Evolutionary conservation across 208 protist genomes (phyloP).

Genomic region (Trypanosoma rangeli): DNA sequence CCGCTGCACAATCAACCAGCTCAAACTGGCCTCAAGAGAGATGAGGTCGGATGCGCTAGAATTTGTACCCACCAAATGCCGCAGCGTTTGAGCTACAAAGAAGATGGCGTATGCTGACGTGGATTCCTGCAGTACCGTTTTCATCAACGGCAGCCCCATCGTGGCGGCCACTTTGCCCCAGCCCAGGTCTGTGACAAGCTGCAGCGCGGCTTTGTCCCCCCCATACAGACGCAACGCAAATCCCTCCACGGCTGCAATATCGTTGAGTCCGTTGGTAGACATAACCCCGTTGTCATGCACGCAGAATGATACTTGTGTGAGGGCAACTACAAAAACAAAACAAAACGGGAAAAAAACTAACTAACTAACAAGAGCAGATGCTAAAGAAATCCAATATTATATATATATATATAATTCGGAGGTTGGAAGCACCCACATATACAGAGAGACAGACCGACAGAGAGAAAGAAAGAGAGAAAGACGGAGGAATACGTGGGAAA

Average conservation of each 20-base stretch:
- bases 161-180: slow-evolving; percentile 27
- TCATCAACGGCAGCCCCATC: slow-evolving; percentile 33
- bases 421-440: background rate
- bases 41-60: slow-evolving; percentile 23
- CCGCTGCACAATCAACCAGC: slow-evolving; percentile 25
- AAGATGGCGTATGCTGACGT: slow-evolving; percentile 48
- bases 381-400: too few species aligned
- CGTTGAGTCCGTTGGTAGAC: slow-evolving; percentile 13
- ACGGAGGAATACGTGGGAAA: background rate
- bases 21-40: slow-evolving; percentile 23
- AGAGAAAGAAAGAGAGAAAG: slow-evolving; percentile 10
- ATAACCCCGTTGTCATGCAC: too few species aligned
- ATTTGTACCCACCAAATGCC: slow-evolving; percentile 39
- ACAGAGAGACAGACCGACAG: slow-evolving; percentile 13
- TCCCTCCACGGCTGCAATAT: slow-evolving; percentile 26
- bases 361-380: too few species aligned
- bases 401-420: too few species aligned
- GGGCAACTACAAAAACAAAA: too few species aligned
- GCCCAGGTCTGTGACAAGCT: slow-evolving; percentile 28
- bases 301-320: too few species aligned
- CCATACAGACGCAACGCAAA: slow-evolving; percentile 31
- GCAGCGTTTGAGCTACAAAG: slow-evolving; percentile 47
- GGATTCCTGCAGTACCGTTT: slow-evolving; percentile 45
- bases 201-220: slow-evolving; percentile 31
- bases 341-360: too few species aligned